A percentile compares a stretch with the other conserved stretches of the same genome.
phyloP scores from a whole-genome alignment of 768 basidiomycete species.

The Thelephora aurantiotincta region DNA sequence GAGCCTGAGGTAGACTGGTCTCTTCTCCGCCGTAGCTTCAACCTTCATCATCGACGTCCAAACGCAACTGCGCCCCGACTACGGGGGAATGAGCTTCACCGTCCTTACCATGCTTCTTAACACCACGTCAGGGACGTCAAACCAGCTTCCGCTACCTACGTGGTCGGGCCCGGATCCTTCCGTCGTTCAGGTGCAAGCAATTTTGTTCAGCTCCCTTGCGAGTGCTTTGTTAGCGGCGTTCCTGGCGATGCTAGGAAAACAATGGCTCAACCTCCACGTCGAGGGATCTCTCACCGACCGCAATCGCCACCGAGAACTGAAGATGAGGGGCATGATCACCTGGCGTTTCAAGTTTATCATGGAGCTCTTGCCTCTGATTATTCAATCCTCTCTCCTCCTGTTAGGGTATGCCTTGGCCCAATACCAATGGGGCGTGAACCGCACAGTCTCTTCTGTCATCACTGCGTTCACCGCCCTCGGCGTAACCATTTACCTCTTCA shows the following conservation, averaged over 20 bases:
- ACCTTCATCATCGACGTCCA: slow-evolving; percentile 8
- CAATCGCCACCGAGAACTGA: slow-evolving; percentile 6
- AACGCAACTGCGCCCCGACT: slow-evolving; percentile 3
- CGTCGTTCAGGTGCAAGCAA: slow-evolving; percentile 8
- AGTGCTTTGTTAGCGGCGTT: slow-evolving; percentile 13
- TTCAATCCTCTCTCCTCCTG: slow-evolving; percentile 8
- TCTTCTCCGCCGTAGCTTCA: slow-evolving; percentile 10
- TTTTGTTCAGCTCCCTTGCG: slow-evolving; percentile 11
- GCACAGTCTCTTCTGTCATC: slow-evolving; percentile 2
- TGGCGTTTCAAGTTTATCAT: slow-evolving; percentile 9
- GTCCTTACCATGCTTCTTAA: slow-evolving; percentile 1
- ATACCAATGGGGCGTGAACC: slow-evolving; percentile 4
- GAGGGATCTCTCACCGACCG: slow-evolving; percentile 7
- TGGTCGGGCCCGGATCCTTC: slow-evolving; percentile 8
- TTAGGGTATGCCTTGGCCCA: slow-evolving; percentile 7
- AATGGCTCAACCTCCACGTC: slow-evolving; percentile 6
- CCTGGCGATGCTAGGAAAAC: slow-evolving; percentile 10
- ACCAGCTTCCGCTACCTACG: neutral
- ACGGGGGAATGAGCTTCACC: neutral
- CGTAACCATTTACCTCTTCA: slow-evolving; percentile 4
- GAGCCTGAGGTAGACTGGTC: slow-evolving; percentile 5
- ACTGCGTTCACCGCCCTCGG: slow-evolving; percentile 2
- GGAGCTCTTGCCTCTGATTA: slow-evolving; percentile 5
- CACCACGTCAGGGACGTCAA: slow-evolving; percentile 1
- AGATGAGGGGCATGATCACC: slow-evolving; percentile 6